phyloP scores from a whole-genome alignment of 805 yeast genomes.

The Ascoidea asiatica region DNA sequence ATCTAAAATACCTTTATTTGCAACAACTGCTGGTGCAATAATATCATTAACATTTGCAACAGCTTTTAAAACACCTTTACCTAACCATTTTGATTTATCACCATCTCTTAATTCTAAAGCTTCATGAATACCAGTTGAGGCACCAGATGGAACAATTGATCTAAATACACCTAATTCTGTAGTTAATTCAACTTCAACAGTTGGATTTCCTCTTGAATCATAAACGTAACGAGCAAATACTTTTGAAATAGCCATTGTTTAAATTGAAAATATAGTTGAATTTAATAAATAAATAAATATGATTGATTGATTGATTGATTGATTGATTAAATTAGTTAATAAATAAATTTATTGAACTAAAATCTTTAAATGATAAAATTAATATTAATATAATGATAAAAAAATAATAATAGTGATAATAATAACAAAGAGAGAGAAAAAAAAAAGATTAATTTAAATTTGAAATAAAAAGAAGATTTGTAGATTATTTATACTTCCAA shows the following conservation, averaged over 20 bases:
- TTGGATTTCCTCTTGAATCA: conserved; percentile 99
- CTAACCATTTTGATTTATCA: conserved; percentile 95
- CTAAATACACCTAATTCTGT: conserved; percentile 91
- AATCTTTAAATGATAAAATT: no score
- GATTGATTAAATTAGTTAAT: no score
- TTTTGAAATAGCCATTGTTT: conserved; percentile 70
- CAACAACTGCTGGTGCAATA: conserved; percentile 89
- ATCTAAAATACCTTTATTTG: conserved; percentile 68
- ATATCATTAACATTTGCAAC: conserved; percentile 89
- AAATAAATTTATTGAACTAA: no score
- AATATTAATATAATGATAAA: no score
- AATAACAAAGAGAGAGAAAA: no score
- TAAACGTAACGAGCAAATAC: conserved; percentile 92
- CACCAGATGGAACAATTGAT: conserved; percentile 98
- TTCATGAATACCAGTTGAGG: conserved; percentile 98
- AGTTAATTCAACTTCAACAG: conserved; percentile 94
- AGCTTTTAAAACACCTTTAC: conserved; percentile 97
- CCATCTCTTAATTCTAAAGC: conserved; percentile 98
- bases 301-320: no score
- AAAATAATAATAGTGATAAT: no score
- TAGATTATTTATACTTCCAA: no score
- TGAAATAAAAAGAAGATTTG: no score
- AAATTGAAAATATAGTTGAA: no score
- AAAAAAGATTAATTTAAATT: no score
- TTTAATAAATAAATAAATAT: no score